phyloP scores from a whole-genome alignment of 2,329 filamentous ascomycete genomes.

The Xylaria sp. region DNA sequence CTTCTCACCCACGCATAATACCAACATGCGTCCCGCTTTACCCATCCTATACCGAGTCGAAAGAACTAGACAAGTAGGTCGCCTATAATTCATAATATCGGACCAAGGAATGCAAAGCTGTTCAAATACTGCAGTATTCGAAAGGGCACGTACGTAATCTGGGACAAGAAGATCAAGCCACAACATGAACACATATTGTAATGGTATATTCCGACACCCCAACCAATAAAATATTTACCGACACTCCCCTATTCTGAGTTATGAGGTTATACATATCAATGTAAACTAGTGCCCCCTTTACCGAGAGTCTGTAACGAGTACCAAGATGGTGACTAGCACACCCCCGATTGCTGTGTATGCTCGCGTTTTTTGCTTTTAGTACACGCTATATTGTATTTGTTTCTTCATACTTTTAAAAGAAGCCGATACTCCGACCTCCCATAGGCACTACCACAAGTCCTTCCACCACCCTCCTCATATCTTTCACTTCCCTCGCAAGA shows the following conservation, averaged over 20 bases:
- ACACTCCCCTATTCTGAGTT: neutral
- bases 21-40: no score
- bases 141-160: no score
- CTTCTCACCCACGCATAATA: no score
- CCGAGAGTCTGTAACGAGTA: neutral
- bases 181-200: neutral
- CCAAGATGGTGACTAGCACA: neutral
- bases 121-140: no score
- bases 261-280: conserved; percentile 14
- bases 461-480: conserved; percentile 58
- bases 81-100: no score
- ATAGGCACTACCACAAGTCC: conserved; percentile 56
- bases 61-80: no score
- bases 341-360: neutral
- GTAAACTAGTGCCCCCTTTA: neutral
- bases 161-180: neutral
- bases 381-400: conserved; percentile 9
- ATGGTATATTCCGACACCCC: conserved; percentile 28
- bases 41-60: no score
- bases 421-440: conserved; percentile 56
- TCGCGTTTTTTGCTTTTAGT: neutral
- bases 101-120: no score
- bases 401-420: conserved; percentile 50
- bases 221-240: neutral
- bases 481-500: conserved; percentile 56